Percentiles rank a stretch among this genome's conserved stretches.
phyloP scores from a whole-genome alignment of 129 eudicot genomes.

The Lactuca sativa region DNA sequence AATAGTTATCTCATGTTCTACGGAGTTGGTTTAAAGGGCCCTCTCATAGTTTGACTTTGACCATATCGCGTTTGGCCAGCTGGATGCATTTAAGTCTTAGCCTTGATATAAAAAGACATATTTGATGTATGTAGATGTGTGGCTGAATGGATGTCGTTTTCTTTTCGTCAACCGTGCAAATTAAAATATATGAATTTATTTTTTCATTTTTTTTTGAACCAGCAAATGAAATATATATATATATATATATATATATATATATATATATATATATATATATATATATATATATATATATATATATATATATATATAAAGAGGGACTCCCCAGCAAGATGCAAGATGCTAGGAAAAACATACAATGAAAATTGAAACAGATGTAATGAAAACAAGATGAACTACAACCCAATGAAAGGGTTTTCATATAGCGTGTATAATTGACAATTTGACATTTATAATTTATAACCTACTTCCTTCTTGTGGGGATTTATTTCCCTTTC shows the following conservation, averaged over 20 bases:
- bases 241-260: no score
- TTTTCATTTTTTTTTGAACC: neutral
- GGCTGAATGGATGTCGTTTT: conserved; percentile 13
- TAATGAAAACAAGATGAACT: no score
- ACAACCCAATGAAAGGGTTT: no score
- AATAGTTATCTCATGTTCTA: neutral
- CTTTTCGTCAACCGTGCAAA: conserved; percentile 30
- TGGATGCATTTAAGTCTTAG: neutral
- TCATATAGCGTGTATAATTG: neutral
- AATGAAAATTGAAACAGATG: no score
- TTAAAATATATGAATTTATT: neutral
- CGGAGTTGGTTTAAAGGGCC: neutral
- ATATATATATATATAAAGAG: no score
- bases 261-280: no score
- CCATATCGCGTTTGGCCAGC: conserved; percentile 11
- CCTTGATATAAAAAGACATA: neutral
- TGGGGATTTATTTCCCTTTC: neutral
- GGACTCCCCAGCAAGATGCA: no score
- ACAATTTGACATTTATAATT: neutral
- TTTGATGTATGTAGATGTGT: neutral
- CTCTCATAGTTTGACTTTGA: conserved; percentile 10
- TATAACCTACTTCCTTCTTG: no score
- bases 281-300: no score
- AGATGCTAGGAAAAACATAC: no score
- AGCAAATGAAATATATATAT: no score